Base-by-base conservation (phyloP, 1,139 yeast species). In the Sugiyamaella japonica region DNA sequence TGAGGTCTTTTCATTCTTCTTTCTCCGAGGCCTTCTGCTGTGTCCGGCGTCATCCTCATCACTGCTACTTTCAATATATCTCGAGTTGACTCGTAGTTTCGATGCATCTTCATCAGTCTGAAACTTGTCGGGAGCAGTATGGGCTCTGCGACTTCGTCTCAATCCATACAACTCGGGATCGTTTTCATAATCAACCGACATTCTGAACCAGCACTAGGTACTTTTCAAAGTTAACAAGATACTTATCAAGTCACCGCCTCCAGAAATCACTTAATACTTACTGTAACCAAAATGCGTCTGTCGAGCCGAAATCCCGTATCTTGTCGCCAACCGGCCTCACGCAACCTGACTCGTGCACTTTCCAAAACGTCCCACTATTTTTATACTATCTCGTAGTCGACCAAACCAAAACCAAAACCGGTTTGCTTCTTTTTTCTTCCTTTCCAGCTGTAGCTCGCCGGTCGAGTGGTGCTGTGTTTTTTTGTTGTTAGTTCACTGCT, bases 161-260 rank as follows among this genome's bases (percentile, higher is more conserved):
- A 93, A 78, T 2, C 99, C 99, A 65, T 91, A 93, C 32, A 93
- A 79, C 70, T 89, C 97, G 1, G 99, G 98, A 70, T 89, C 69
- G 55, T 62, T 61, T 31, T 66, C 69, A 53, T 59, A 66, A 54
- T 63, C 63, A 12, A 47, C 44, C 20, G 50, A 40, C 50, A 47
- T 47, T 46, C 7, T 48, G 52, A 20, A 32, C 25, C 25, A 3
- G 25, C 6, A 20, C 25, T n/a, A n/a, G n/a, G 25, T 20, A 20
- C 25, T 20, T 20, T 3, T 10, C 9, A 29, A 29, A 29, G 34
- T 29, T 29, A 20, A 20, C 25, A 20, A 20, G 25, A 20, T 20
- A 20, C 25, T 20, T 20, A 20, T 20, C 25, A 20, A 20, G 6
- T 20, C 3, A 20, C 25, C 25, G 6, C 25, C 25, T 20, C 25